Evolutionary conservation across 1,139 yeast species (phyloP), one percentile per base, ranked within the genome.

Genomic region (Pneumocystis canis): DNA sequence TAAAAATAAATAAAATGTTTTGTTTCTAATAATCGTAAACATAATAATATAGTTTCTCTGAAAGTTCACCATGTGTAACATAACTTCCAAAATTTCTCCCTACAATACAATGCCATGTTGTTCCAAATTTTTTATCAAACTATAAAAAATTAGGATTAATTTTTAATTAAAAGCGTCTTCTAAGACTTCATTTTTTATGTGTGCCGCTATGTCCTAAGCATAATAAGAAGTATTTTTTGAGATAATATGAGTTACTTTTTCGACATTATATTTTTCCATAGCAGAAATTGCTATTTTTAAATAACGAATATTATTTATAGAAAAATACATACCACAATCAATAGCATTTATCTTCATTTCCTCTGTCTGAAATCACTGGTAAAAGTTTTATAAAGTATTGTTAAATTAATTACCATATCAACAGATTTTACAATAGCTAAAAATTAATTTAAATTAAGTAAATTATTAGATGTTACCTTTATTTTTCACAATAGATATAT

Each of bases 91-190:
- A 92, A 70, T 87, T 87, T 73, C 84, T 84, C 37, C 98, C 99
- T 62, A 89, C 97, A 65, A 92, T 83, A 37, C 89, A 94, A 73
- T 92, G 97, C 98, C 98, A 92, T 31, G 95, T 84, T 59, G 86
- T 82, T 0, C 96, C 96, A 69, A 80, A 85, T 65, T 75, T 73
- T 58, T 77, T 75, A 71, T 85, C 90, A 68, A 84, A 73, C 68
- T 70, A 59, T 11, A 31, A 18, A 14, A 14, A 53, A 18, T 28
- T 39, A 32, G 18, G 54, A 35, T 60, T 56, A 18, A 16, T 58
- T 40, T 30, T 20, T 20, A 28, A 11, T 5, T 18, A 31, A 30
- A 30, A 61, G 18, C 5, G 16, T n/a, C 11, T 35, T n/a, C 3
- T 32, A 3, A 9, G 33, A 20, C 75, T 69, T 85, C 89, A 71